Conservation (phyloP, 1,284 basidiomycete genomes). For the Sanghuangporus weigelae region DNA sequence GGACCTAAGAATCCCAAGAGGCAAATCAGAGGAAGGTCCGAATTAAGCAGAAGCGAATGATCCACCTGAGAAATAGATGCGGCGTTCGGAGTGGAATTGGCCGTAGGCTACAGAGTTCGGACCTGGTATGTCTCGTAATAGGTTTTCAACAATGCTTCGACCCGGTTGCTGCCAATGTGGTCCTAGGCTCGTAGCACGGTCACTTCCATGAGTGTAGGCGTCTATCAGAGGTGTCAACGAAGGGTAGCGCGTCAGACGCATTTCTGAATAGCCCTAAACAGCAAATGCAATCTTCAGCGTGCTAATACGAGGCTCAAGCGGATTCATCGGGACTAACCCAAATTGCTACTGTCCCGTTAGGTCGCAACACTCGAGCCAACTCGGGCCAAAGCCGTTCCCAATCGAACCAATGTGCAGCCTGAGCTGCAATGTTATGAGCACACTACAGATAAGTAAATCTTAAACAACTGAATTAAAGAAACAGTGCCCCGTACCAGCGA, state of each 20-base stretch:
- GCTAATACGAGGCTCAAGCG: not conserved
- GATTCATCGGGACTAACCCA: constrained; percentile 49
- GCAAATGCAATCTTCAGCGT: not conserved
- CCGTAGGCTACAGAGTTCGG: constrained; percentile 36
- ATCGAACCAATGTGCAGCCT: constrained; percentile 87
- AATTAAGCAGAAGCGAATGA: constrained; percentile 9
- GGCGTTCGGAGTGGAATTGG: constrained; percentile 37
- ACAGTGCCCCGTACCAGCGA: constrained; percentile 47
- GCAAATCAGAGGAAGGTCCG: not conserved
- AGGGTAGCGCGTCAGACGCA: constrained; percentile 61
- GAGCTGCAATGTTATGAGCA: constrained; percentile 40
- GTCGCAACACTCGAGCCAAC: constrained; percentile 55
- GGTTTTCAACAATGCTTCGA: constrained; percentile 66
- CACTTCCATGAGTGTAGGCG: constrained; percentile 52
- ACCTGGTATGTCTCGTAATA: constrained; percentile 65
- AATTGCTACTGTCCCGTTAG: constrained; percentile 68
- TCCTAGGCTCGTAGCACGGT: constrained; percentile 54
- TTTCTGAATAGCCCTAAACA: constrained; percentile 71
- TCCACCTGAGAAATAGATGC: constrained; percentile 51
- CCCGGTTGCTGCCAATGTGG: constrained; percentile 81
- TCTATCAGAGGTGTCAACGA: constrained; percentile 54
- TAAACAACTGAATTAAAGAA: not conserved
- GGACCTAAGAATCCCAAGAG: constrained; percentile 23
- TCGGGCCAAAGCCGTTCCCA: constrained; percentile 71
- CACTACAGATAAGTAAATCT: not conserved